Conservation (phyloP, 2,329 filamentous ascomycete genomes). For the Pseudocercospora musae region DNA sequence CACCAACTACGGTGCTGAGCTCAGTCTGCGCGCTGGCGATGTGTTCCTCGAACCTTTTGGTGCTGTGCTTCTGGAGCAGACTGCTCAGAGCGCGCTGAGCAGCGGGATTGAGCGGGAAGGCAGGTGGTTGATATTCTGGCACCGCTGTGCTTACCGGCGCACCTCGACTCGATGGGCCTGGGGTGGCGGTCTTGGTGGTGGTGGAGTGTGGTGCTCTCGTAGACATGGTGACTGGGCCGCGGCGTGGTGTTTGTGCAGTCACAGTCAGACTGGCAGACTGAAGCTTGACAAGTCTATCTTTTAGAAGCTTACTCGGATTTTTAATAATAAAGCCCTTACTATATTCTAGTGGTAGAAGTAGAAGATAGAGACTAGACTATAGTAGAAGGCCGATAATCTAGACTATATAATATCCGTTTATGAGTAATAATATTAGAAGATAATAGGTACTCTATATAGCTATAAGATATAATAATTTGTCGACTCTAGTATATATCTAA, state of each 20-base stretch:
- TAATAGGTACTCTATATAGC: neutral
- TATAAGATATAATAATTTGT: neutral
- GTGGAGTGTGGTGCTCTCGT: constrained; percentile 6
- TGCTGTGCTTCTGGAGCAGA: constrained; percentile 43
- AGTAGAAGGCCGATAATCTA: neutral
- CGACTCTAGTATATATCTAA: neutral
- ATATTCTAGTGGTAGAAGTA: neutral
- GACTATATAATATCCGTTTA: neutral
- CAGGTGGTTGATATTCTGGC: constrained; percentile 53
- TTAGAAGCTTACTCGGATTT: neutral
- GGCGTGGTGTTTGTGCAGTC: neutral
- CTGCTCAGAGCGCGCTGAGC: constrained; percentile 47
- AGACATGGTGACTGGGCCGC: neutral
- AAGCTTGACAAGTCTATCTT: no score
- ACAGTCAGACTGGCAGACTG: no score
- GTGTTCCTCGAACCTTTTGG: constrained; percentile 48
- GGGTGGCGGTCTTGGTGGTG: constrained; percentile 10
- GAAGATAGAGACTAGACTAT: neutral
- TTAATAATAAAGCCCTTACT: neutral
- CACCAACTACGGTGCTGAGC: constrained; percentile 50
- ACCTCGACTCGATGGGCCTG: constrained; percentile 3
- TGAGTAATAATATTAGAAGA: no score
- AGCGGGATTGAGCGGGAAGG: constrained; percentile 49
- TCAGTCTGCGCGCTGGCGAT: constrained; percentile 45
- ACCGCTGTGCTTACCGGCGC: constrained; percentile 29